These are phyloP conservation scores for Solanum arcanum DNA, from an alignment of 257 asterid genomes.

Conservation along the genomic window DNA sequence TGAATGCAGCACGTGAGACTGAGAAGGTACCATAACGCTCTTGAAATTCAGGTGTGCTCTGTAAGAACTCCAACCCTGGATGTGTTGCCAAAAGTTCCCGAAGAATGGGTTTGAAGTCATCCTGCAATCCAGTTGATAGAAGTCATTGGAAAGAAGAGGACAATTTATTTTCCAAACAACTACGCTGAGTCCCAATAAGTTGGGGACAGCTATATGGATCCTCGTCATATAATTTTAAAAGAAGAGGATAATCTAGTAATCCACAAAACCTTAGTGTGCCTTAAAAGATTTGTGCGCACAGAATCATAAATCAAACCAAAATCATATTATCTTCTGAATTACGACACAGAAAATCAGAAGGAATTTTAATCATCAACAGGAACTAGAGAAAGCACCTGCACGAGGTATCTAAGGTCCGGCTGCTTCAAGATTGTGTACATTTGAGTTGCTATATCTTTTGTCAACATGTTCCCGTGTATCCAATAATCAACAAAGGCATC, in stretches of 20 bases:
- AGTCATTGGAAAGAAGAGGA: neutral
- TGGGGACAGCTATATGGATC: neutral
- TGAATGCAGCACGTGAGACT: neutral
- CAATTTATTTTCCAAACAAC: neutral
- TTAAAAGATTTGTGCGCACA: neutral
- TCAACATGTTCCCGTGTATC: conserved; percentile 79
- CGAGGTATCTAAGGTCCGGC: conserved; percentile 58
- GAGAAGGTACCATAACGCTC: conserved; percentile 85
- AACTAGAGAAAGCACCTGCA: conserved; percentile 43
- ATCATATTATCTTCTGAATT: neutral
- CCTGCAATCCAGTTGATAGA: conserved; percentile 26
- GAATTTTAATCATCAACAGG: neutral
- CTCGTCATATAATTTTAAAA: neutral
- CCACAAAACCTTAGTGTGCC: neutral
- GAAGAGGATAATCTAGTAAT: neutral
- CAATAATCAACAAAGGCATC: conserved; percentile 92
- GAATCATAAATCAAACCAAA: neutral
- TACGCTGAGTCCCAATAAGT: neutral
- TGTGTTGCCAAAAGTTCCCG: conserved; percentile 94
- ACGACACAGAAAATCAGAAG: neutral
- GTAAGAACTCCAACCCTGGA: conserved; percentile 98
- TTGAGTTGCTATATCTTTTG: conserved; percentile 76
- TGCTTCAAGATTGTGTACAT: conserved; percentile 77
- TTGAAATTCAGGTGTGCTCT: conserved; percentile 98
- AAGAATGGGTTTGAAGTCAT: conserved; percentile 89